These are phyloP conservation scores for Rubroboletus satanas DNA, from an alignment of 768 basidiomycete species.

Conservation along the genomic window DNA sequence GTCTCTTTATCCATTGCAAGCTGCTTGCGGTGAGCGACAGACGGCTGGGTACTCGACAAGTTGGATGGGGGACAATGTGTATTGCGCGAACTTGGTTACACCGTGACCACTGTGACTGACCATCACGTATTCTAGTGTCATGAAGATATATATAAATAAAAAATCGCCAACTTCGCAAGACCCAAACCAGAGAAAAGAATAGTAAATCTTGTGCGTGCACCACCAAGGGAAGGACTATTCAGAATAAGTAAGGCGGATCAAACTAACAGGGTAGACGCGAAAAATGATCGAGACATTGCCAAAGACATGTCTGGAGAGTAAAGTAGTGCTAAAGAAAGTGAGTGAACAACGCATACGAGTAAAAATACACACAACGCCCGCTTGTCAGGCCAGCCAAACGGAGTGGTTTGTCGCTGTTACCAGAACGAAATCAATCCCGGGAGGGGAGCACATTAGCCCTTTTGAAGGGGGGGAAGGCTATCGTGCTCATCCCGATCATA, in stretches of 20 bases:
- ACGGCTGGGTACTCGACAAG: neutral
- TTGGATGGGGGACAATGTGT: slow-evolving; percentile 13
- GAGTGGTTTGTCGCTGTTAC: slow-evolving; percentile 8
- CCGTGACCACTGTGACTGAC: slow-evolving; percentile 24
- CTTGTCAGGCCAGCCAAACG: slow-evolving; percentile 29
- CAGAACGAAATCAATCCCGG: slow-evolving; percentile 3
- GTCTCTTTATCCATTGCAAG: slow-evolving; percentile 49
- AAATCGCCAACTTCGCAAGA: slow-evolving; percentile 4
- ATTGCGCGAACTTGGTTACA: slow-evolving; percentile 24
- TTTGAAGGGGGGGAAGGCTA: slow-evolving; percentile 22
- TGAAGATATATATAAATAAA: slow-evolving; percentile 17
- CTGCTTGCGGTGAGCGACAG: neutral
- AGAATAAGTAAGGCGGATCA: neutral
- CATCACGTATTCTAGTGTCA: neutral
- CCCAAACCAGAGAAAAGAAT: slow-evolving; percentile 14
- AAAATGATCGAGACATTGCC: slow-evolving; percentile 3
- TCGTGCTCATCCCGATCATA: slow-evolving; percentile 49
- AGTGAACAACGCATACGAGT: slow-evolving; percentile 23
- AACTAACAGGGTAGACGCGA: slow-evolving; percentile 3
- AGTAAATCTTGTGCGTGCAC: neutral
- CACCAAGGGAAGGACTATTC: slow-evolving; percentile 1
- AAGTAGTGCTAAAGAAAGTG: slow-evolving; percentile 15
- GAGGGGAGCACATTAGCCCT: slow-evolving; percentile 17
- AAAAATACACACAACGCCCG: slow-evolving; percentile 27
- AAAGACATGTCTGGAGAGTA: slow-evolving; percentile 1